Evolutionary conservation across 805 yeast species (phyloP).

Genomic region (Candida argentea): DNA sequence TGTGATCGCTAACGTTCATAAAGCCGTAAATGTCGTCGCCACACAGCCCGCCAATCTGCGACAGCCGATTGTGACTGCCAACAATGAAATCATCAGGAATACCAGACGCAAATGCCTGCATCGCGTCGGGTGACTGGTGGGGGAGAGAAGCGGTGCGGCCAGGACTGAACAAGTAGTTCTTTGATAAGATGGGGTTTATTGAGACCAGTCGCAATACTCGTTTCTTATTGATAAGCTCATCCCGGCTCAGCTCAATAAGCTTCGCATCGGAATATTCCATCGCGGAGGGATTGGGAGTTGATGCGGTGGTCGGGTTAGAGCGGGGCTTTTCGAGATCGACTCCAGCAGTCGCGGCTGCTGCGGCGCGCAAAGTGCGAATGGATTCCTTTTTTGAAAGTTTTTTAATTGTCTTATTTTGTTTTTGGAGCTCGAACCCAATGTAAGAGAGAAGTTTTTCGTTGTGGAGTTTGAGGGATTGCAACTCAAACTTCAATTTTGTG

Average conservation of each 20-base stretch:
- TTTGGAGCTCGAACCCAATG: constrained; percentile 47
- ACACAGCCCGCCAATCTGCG: constrained; percentile 1
- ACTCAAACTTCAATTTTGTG: constrained; percentile 41
- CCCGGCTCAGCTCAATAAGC: constrained; percentile 38
- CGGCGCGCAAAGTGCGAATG: constrained; percentile 10
- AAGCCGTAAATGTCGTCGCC: constrained; percentile 24
- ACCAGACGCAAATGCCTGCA: too few relatives aligned
- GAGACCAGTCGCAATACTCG: constrained; percentile 31
- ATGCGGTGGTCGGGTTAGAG: too few relatives aligned
- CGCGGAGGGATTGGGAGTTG: too few relatives aligned
- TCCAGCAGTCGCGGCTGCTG: constrained; percentile 7
- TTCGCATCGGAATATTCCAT: constrained; percentile 49
- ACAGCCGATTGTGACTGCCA: too few relatives aligned
- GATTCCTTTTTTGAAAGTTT: constrained; percentile 29
- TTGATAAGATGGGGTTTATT: constrained; percentile 14
- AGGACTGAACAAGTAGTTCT: constrained; percentile 7
- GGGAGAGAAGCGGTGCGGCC: too few relatives aligned
- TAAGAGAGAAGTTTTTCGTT: constrained; percentile 48
- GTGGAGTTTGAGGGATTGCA: constrained; percentile 43
- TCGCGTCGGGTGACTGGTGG: too few relatives aligned
- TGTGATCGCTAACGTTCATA: constrained; percentile 16
- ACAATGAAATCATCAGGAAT: too few relatives aligned
- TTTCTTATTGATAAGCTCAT: constrained; percentile 33
- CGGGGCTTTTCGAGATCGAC: too few relatives aligned
- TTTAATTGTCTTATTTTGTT: constrained; percentile 32